Percentiles rank a stretch among this genome's conserved stretches.
Evolutionary conservation across 176 grass and related monocot species (phyloP).

Genomic region (Pontederia paniculata): DNA sequence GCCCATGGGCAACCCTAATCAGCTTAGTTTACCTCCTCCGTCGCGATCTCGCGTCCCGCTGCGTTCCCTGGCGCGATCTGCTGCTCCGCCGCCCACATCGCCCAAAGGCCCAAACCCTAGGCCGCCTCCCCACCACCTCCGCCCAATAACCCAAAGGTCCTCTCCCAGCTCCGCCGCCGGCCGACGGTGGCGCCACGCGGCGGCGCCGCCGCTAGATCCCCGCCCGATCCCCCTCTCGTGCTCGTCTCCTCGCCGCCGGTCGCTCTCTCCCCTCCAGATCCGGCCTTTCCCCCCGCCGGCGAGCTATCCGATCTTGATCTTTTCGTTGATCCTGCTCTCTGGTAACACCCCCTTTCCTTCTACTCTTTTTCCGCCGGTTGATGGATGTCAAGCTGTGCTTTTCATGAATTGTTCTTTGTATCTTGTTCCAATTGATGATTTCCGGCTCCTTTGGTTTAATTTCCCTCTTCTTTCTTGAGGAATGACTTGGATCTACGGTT

Average conservation of each 20-base stretch:
- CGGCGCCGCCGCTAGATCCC: neutral
- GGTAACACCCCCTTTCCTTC: no score
- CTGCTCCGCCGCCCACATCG: neutral
- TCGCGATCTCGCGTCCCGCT: neutral
- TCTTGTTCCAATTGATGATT: no score
- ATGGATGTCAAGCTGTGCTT: no score
- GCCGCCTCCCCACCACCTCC: neutral
- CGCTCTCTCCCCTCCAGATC: neutral
- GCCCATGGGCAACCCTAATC: constrained; percentile 1
- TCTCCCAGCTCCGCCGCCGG: neutral
- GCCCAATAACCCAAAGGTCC: neutral
- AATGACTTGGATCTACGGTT: no score
- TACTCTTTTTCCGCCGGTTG: no score
- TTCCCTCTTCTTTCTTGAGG: no score
- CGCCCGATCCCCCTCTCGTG: neutral
- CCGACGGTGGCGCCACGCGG: neutral
- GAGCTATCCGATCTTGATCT: neutral
- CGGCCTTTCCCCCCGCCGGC: neutral
- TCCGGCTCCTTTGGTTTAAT: no score
- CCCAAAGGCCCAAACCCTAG: constrained; percentile 7
- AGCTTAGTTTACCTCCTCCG: neutral
- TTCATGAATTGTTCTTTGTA: no score
- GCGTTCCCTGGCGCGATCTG: neutral
- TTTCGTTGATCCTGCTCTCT: no score
- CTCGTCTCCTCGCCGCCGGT: neutral